Evolutionary conservation across 1,284 basidiomycete species (phyloP).

Genomic region (Cutaneotrichosporon sp.): DNA sequence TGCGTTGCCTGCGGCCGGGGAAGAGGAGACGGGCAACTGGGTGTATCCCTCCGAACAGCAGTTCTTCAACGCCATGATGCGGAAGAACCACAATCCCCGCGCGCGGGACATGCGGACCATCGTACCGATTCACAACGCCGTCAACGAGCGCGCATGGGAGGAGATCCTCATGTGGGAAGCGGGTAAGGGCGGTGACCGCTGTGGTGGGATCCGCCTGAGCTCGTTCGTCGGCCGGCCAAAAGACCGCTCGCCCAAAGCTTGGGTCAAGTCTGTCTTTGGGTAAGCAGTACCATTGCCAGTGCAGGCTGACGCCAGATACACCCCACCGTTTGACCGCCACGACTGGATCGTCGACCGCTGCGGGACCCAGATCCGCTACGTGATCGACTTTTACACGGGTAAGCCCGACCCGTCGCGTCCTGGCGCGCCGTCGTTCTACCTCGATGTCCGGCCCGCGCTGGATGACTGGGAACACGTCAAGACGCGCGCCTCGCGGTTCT

Average conservation of each 20-base stretch:
- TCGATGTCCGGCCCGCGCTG: conserved; percentile 89
- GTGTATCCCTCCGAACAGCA: conserved; percentile 97
- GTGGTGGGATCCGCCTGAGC: conserved; percentile 60
- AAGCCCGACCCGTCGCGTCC: conserved; percentile 48
- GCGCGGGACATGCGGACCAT: conserved; percentile 87
- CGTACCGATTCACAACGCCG: conserved; percentile 98
- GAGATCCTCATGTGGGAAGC: conserved; percentile 87
- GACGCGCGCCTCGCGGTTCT: conserved; percentile 54
- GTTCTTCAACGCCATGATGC: conserved; percentile 90
- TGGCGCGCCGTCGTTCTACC: conserved; percentile 63
- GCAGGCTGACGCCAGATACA: conserved; percentile 58
- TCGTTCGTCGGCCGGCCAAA: conserved; percentile 51
- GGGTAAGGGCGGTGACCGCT: conserved; percentile 67
- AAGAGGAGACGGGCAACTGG: conserved; percentile 61
- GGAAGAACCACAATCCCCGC: conserved; percentile 77
- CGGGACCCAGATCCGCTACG: conserved; percentile 80
- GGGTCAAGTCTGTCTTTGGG: conserved; percentile 79
- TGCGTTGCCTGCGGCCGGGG: conserved; percentile 46
- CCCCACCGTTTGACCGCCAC: conserved; percentile 91
- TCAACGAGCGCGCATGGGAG: conserved; percentile 93
- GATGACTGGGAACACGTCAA: conserved; percentile 84
- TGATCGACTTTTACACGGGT: conserved; percentile 99
- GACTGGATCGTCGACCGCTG: conserved; percentile 96
- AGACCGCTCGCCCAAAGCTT: conserved; percentile 67
- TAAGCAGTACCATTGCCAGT: conserved; percentile 49